Conservation (phyloP, 1,139 yeast species). For the Cylindricascospora bacillispora region DNA sequence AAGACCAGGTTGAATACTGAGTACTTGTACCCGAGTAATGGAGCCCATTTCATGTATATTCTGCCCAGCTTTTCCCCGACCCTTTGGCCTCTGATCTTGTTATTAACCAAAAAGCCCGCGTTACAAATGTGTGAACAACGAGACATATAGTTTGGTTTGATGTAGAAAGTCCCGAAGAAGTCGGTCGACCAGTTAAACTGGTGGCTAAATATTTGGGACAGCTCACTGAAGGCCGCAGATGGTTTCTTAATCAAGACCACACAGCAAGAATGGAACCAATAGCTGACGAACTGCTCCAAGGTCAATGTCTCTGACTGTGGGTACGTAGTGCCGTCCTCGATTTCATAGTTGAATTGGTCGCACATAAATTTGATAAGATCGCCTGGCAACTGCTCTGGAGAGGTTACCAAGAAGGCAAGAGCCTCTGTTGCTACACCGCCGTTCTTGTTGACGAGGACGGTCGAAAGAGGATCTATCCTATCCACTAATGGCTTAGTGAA, state of each 20-base stretch:
- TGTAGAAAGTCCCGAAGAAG: slow-evolving; percentile 56
- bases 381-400: slow-evolving; percentile 45
- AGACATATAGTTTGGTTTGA: slow-evolving; percentile 69
- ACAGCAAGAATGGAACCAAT: slow-evolving; percentile 83
- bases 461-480: slow-evolving; percentile 35
- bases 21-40: slow-evolving; percentile 56
- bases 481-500: slow-evolving; percentile 20
- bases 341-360: slow-evolving; percentile 71
- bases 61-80: slow-evolving; percentile 53
- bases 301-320: slow-evolving; percentile 59
- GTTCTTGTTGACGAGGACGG: slow-evolving; percentile 35
- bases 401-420: slow-evolving; percentile 68
- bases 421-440: slow-evolving; percentile 64
- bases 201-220: too few relatives aligned
- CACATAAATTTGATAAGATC: slow-evolving; percentile 60
- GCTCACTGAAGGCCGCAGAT: slow-evolving; percentile 10
- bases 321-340: slow-evolving; percentile 71
- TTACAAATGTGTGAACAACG: slow-evolving; percentile 71
- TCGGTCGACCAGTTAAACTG: slow-evolving; percentile 33
- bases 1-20: slow-evolving; percentile 77
- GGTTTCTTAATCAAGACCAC: slow-evolving; percentile 29
- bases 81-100: slow-evolving; percentile 39
- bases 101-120: slow-evolving; percentile 62
- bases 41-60: slow-evolving; percentile 52
- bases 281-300: slow-evolving; percentile 53